Percentiles rank a stretch among this genome's conserved stretches.
These are phyloP conservation scores for Xylariaceae sp. DNA, from an alignment of 2,329 filamentous ascomycete species.

Conservation along the genomic window DNA sequence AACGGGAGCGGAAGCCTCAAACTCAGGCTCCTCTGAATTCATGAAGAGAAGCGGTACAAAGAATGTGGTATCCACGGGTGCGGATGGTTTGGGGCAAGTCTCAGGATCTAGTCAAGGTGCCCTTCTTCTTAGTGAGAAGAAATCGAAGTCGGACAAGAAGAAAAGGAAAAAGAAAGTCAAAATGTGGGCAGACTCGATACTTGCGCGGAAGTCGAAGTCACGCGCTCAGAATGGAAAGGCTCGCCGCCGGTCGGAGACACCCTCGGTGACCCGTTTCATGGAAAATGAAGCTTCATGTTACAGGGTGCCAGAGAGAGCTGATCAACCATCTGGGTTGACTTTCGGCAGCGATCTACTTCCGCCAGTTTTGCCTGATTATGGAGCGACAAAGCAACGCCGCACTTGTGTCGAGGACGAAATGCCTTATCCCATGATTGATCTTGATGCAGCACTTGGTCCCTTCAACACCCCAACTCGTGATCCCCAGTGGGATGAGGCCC, in stretches of 20 bases:
- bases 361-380: conserved; percentile 32
- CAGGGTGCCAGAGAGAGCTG: conserved; percentile 25
- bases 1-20: conserved; percentile 43
- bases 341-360: conserved; percentile 38
- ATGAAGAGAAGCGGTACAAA: conserved; percentile 28
- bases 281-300: conserved; percentile 29
- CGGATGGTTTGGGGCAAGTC: conserved; percentile 29
- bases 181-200: conserved; percentile 62
- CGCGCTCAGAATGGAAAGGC: conserved; percentile 41
- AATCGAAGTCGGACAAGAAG: conserved; percentile 37
- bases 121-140: conserved; percentile 25
- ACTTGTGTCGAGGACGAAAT: conserved; percentile 53
- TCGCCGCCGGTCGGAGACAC: conserved; percentile 42
- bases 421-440: conserved; percentile 78
- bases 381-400: conserved; percentile 34
- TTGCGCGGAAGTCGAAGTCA: conserved; percentile 56
- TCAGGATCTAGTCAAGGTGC: conserved; percentile 20
- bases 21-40: conserved; percentile 42
- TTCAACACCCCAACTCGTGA: conserved; percentile 74
- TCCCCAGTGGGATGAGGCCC: conserved; percentile 62
- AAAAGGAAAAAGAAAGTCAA: conserved; percentile 68
- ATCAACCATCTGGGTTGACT: conserved; percentile 34
- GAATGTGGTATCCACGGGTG: conserved; percentile 35
- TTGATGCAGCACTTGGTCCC: conserved; percentile 87
- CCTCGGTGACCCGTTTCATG: conserved; percentile 36